Percentiles rank a stretch among this genome's conserved stretches.
Conservation (phyloP, 163 green algal genomes). For the Chlorella variabilis region DNA sequence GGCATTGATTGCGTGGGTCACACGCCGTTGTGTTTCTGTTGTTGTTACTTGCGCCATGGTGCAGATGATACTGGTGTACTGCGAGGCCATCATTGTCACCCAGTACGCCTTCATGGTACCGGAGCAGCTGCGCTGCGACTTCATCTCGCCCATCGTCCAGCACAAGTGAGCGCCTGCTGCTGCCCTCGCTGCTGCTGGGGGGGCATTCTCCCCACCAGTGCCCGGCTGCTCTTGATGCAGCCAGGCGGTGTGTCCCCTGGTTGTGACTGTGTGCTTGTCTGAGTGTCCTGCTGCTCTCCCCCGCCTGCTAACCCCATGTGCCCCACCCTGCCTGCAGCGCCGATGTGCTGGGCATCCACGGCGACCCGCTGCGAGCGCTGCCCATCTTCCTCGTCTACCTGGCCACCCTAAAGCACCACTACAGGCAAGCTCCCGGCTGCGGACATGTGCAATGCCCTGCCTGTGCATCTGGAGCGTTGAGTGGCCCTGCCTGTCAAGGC, state of each 20-base stretch:
- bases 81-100: slow-evolving; percentile 58
- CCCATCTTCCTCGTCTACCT: slow-evolving; percentile 82
- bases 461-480: no score
- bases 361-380: slow-evolving; percentile 44
- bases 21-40: no score
- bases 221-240: no score
- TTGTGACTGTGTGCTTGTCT: no score
- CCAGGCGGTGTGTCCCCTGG: no score
- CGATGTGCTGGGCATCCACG: slow-evolving; percentile 68
- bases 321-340: slow-evolving; percentile 2
- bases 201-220: no score
- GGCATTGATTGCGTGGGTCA: no score
- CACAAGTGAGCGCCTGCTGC: slow-evolving; percentile 24
- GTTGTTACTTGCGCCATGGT: background rate
- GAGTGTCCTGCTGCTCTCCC: no score
- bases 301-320: background rate
- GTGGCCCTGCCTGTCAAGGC: no score
- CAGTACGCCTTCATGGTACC: slow-evolving; percentile 63
- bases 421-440: no score
- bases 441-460: no score
- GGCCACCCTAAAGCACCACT: slow-evolving; percentile 71
- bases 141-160: slow-evolving; percentile 37
- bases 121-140: slow-evolving; percentile 50
- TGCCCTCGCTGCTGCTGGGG: background rate
- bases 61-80: slow-evolving; percentile 70